Base-by-base conservation (phyloP, 345 rosid species). In the Gossypium ekmanianum region DNA sequence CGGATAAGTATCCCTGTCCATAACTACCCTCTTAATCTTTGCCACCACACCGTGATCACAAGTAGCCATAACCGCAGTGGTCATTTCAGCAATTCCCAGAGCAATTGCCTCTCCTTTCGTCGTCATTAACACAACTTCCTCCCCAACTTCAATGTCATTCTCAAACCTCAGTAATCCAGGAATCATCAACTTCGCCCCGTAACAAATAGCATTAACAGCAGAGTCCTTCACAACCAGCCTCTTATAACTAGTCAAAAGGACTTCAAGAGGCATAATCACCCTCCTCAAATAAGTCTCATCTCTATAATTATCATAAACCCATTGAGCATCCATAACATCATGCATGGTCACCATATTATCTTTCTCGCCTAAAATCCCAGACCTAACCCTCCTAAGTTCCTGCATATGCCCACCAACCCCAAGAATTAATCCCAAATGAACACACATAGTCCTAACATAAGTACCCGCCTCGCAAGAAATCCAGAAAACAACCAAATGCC, bases 321-420 rank as follows among this genome's bases (percentile, higher is more conserved):
- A 94, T 69, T 92, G 98, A n/a, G 94, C 97, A 84, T 94, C 98
- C 97, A 94, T 87, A 26, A 92, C 90, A 88, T 92, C 98, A 61
- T 94, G 97, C 98, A 94, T 92, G 0, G 97, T 89, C 71, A 94
- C 97, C 98, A 94, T 94, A 74, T 94, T 94, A 88, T 94, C 94
- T 66, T 78, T 91, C 86, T 94, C 98, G 0, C 98, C 98, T 47
- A 75, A 76, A 69, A 94, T 94, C 50, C 98, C 98, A 44, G 98
- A 94, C 83, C 98, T 81, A 52, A 92, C 98, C 71, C 98, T 90
- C 79, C 98, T 87, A 74, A 94, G 81, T 75, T 94, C 97, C 83
- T 92, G 97, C 97, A 94, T 94, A 88, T 91, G 97, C 45, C 84
- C 97, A 22, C 98, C 98, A 55, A 92, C 97, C n/a, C 97, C 98